Evolutionary conservation across 768 basidiomycete species (phyloP).

Genomic region (Macrocybe gigantea): DNA sequence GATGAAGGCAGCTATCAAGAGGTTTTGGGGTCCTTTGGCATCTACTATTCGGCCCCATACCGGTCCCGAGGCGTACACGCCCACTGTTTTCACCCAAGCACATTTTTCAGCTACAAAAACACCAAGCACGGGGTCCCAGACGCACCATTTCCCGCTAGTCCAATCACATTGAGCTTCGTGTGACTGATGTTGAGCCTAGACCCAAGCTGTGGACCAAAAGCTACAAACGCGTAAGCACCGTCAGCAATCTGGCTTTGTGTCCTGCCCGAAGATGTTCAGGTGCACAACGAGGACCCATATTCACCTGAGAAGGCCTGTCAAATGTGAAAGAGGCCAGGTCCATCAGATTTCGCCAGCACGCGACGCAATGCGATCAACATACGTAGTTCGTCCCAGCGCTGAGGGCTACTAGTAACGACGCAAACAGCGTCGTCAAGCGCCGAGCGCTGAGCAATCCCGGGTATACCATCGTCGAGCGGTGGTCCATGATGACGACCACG

Average conservation of each 20-base stretch:
- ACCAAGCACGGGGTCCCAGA: not conserved
- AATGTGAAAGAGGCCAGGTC: not conserved
- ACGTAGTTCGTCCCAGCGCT: constrained; percentile 76
- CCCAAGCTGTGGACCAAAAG: constrained; percentile 85
- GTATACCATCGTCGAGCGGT: not conserved
- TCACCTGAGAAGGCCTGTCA: constrained; percentile 38
- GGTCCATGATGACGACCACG: no score
- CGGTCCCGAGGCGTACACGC: constrained; percentile 73
- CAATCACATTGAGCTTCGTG: constrained; percentile 79
- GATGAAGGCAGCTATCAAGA: constrained; percentile 52
- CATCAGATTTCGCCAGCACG: constrained; percentile 3
- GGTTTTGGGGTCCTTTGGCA: constrained; percentile 60
- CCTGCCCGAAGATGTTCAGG: not conserved
- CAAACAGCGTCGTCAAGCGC: constrained; percentile 43
- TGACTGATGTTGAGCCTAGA: constrained; percentile 69
- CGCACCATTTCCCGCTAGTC: constrained; percentile 73
- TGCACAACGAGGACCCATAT: constrained; percentile 1
- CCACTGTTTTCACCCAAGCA: constrained; percentile 38
- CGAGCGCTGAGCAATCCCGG: constrained; percentile 30
- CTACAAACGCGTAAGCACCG: constrained; percentile 24
- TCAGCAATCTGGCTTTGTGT: not conserved
- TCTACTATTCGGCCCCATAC: constrained; percentile 80
- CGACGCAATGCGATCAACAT: constrained; percentile 19
- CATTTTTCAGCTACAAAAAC: not conserved
- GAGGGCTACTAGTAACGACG: constrained; percentile 54